These are phyloP conservation scores for Waitea zeae DNA, from an alignment of 1,284 basidiomycete species.

Conservation along the genomic window DNA sequence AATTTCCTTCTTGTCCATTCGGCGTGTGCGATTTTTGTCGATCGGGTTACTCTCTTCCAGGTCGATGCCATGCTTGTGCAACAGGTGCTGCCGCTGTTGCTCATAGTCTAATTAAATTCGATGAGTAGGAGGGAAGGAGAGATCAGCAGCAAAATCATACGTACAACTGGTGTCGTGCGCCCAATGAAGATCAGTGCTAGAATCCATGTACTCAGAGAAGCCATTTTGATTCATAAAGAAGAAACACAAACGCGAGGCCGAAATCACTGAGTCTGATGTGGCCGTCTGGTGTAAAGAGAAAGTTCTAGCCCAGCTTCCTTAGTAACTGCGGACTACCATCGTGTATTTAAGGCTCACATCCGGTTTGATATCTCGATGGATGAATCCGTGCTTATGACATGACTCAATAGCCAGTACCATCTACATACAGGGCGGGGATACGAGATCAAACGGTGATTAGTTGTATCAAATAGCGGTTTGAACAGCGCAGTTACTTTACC, in stretches of 20 bases:
- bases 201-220: slow-evolving; percentile 5
- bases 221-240: slow-evolving; percentile 5
- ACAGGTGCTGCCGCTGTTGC: slow-evolving; percentile 75
- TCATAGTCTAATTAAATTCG: slow-evolving; percentile 60
- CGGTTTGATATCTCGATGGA: slow-evolving; percentile 94
- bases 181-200: slow-evolving; percentile 74
- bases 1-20: slow-evolving; percentile 62
- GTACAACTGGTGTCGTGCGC: slow-evolving; percentile 82
- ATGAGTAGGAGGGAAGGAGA: slow-evolving; percentile 4
- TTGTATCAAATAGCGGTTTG: slow-evolving; percentile 5
- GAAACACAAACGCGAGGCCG: slow-evolving; percentile 66
- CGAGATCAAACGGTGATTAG: no score
- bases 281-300: slow-evolving; percentile 83
- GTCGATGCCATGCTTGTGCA: slow-evolving; percentile 90
- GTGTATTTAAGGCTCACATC: slow-evolving; percentile 36
- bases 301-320: no score
- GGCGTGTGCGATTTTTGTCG: slow-evolving; percentile 51
- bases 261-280: slow-evolving; percentile 95
- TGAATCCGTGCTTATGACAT: slow-evolving; percentile 89
- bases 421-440: slow-evolving; percentile 23
- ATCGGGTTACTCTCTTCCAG: slow-evolving; percentile 63
- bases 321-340: no score
- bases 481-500: slow-evolving; percentile 22
- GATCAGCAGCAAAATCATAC: no score
- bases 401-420: slow-evolving; percentile 95